These are phyloP conservation scores for Cladosporium velox DNA, from an alignment of 2,329 filamentous ascomycete genomes.

Conservation along the genomic window DNA sequence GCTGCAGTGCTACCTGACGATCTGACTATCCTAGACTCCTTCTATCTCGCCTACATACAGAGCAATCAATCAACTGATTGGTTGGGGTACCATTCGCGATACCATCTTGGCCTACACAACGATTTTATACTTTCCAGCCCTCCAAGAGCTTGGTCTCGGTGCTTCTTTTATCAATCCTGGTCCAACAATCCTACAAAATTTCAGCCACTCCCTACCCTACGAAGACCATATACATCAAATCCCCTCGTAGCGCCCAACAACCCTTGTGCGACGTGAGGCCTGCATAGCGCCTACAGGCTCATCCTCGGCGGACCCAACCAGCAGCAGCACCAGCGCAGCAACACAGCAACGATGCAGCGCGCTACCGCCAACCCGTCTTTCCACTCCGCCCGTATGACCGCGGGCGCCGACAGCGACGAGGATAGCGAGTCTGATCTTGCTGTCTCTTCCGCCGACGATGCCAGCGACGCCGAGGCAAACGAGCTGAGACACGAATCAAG, in stretches of 20 bases:
- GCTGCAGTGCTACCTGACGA: not conserved
- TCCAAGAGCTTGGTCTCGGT: not conserved
- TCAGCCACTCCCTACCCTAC: not conserved
- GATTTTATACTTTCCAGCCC: not conserved
- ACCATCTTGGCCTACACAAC: not conserved
- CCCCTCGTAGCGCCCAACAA: not conserved
- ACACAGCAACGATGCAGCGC: conserved; percentile 32
- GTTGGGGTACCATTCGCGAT: not conserved
- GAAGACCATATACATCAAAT: not conserved
- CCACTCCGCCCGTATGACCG: conserved; percentile 27
- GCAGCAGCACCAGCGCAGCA: not conserved
- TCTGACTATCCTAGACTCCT: not conserved
- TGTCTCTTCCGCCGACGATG: conserved; percentile 25
- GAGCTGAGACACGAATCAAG: conserved; percentile 30
- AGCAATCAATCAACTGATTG: not conserved
- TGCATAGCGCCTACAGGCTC: conserved; percentile 1
- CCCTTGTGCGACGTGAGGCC: not conserved
- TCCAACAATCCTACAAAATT: conserved; percentile 1
- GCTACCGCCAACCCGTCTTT: conserved; percentile 33
- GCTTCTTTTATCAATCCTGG: not conserved
- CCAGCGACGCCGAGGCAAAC: conserved; percentile 24
- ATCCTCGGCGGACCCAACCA: conserved; percentile 2
- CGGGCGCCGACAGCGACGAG: conserved; percentile 31
- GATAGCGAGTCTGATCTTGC: conserved; percentile 26
- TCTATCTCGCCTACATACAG: not conserved